Base-by-base conservation (phyloP, 192 early-diverging fungal species). In the Coemansia sp. region DNA sequence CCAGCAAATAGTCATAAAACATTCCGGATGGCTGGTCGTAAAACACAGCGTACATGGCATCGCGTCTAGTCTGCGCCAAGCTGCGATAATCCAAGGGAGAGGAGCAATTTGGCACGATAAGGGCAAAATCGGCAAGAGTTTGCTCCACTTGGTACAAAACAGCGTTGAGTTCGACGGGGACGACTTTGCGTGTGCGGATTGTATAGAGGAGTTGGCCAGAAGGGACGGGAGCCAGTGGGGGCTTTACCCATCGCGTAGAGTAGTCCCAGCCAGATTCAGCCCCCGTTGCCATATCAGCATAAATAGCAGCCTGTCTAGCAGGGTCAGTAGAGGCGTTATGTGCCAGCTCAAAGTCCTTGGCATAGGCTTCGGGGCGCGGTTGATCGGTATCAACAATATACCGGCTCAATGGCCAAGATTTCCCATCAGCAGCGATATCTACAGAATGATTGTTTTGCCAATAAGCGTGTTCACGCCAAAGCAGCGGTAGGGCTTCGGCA, bases 231-330 rank as follows among this genome's bases (percentile, higher is more conserved):
- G 26, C 26, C 8, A 52, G 58, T 3, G 72, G 55, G 23, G 61
- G 39, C 2, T 56, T 62, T 3, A 79, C 58, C 88, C 88, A 90
- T 5, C 88, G 64, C 5, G 82, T 78, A 8, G 78, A 74, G 54
- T 80, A 90, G 70, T 90, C 88, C 84, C 85, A 85, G 1, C 88
- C 88, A 9, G 82, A 78, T 60, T 90, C 86, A 3, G 88, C 86
- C 15, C 80, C 85, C 3, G 86, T 76, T 5, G 86, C 84, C 38
- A 88, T 65, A 31, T 88, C 80, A 1, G 82, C 72, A 40, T 86
- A 90, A 8, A 90, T 55, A 1, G 40, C 42, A 0, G 51, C 53
- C 25, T 55, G 69, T 3, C 21, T 8, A 10, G 17, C 50, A 0
- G 62, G 56, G 29, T 59, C 55, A 3, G 59, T 50, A 13, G 58